phyloP scores from a whole-genome alignment of 176 grass and related monocot species.

The Typha latifolia region DNA sequence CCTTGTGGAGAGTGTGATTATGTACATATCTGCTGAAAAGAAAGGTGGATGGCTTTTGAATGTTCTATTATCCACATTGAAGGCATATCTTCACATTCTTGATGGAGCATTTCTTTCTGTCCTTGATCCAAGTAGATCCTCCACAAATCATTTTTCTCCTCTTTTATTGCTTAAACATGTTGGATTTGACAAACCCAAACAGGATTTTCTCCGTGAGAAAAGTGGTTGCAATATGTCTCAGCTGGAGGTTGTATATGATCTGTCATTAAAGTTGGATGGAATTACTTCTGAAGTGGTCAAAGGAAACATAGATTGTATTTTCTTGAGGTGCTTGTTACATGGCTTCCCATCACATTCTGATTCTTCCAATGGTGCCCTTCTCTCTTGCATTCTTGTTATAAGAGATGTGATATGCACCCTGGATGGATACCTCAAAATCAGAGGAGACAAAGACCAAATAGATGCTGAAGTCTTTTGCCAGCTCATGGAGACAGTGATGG shows the following conservation, averaged over 20 bases:
- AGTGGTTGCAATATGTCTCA: constrained; percentile 42
- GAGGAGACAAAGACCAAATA: constrained; percentile 27
- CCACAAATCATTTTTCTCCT: constrained; percentile 43
- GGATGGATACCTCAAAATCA: constrained; percentile 56
- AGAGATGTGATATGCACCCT: constrained; percentile 52
- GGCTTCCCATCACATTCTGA: constrained; percentile 62
- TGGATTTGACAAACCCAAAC: constrained; percentile 58
- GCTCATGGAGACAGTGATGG: constrained; percentile 58
- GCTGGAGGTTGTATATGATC: constrained; percentile 46
- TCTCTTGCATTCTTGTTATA: constrained; percentile 82
- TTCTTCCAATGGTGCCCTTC: constrained; percentile 55
- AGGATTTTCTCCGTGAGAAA: constrained; percentile 44
- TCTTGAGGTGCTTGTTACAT: constrained; percentile 61
- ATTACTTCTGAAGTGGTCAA: constrained; percentile 34
- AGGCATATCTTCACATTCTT: constrained; percentile 46
- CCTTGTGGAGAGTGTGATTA: constrained; percentile 40
- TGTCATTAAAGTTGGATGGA: constrained; percentile 61
- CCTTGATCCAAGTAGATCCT: constrained; percentile 27
- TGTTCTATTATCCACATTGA: constrained; percentile 59
- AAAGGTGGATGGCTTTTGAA: constrained; percentile 27
- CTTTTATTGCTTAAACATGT: constrained; percentile 66
- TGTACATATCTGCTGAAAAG: constrained; percentile 35
- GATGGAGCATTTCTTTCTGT: constrained; percentile 49
- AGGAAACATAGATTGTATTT: constrained; percentile 29
- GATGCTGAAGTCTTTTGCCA: constrained; percentile 35